These are phyloP conservation scores for Curvularia eragrostidis DNA, from an alignment of 2,329 filamentous ascomycete species.

Conservation along the genomic window DNA sequence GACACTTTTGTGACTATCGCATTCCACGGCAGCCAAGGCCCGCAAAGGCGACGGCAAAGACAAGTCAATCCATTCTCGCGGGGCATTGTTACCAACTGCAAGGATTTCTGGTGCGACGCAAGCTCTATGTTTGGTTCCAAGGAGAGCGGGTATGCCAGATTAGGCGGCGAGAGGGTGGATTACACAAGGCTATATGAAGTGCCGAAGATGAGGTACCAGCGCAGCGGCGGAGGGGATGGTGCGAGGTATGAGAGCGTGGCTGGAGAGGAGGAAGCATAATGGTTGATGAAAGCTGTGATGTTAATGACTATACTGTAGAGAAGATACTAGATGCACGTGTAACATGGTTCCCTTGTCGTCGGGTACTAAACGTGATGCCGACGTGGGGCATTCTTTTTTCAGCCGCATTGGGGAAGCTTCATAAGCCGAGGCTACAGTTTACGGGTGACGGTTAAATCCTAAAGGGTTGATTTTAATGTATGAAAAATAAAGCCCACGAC, in stretches of 20 bases:
- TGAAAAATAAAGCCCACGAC: neutral
- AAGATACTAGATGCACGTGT: neutral
- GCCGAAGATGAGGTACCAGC: conserved; percentile 70
- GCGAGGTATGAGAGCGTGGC: conserved; percentile 68
- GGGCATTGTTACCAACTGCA: conserved; percentile 86
- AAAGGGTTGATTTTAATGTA: neutral
- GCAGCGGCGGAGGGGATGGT: conserved; percentile 29
- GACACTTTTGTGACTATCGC: conserved; percentile 95
- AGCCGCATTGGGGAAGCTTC: neutral
- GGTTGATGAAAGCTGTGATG: conserved; percentile 7
- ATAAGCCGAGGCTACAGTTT: conserved; percentile 27
- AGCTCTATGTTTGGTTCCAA: conserved; percentile 79
- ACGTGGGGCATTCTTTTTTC: neutral
- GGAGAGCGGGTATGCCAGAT: conserved; percentile 74
- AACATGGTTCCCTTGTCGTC: neutral
- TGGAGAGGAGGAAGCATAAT: conserved; percentile 37
- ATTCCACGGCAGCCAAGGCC: conserved; percentile 68
- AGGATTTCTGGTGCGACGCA: conserved; percentile 95
- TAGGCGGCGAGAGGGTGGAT: conserved; percentile 81
- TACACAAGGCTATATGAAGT: conserved; percentile 91
- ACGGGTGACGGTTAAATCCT: neutral
- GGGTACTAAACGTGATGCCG: conserved; percentile 17
- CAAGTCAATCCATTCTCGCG: conserved; percentile 82
- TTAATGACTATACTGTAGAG: conserved; percentile 9
- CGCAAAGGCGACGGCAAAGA: conserved; percentile 49